phyloP scores from a whole-genome alignment of 2,329 filamentous ascomycete species.

The Chalaropsis thielavioides region DNA sequence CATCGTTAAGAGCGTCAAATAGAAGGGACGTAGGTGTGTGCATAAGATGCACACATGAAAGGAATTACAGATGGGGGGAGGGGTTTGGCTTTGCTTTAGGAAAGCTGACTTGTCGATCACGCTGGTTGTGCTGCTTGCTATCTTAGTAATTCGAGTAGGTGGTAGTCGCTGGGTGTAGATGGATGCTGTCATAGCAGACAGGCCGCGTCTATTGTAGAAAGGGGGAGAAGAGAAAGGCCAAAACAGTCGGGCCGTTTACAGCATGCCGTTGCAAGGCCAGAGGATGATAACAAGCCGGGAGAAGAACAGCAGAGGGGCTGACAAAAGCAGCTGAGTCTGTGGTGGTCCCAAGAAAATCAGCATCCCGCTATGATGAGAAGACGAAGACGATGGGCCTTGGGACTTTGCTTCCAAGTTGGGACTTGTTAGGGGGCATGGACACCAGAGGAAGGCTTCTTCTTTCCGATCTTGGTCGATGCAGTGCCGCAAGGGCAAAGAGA shows the following conservation, averaged over 20 bases:
- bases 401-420: neutral
- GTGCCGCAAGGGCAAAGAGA: neutral
- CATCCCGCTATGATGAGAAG: too few species aligned
- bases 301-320: neutral
- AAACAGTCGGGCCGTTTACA: slow-evolving; percentile 5
- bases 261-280: neutral
- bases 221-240: neutral
- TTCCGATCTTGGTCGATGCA: neutral
- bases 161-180: neutral
- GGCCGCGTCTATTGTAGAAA: neutral
- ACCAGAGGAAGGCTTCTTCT: neutral
- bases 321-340: neutral
- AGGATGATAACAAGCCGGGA: neutral
- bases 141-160: neutral
- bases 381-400: neutral
- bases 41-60: neutral
- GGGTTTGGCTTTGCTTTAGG: neutral
- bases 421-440: neutral
- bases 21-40: neutral
- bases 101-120: neutral
- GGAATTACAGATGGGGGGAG: neutral
- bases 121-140: neutral
- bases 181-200: too few species aligned
- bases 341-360: neutral
- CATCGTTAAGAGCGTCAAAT: neutral